phyloP scores from a whole-genome alignment of 2,329 filamentous ascomycete genomes.

The Cordyceps tenuipes region DNA sequence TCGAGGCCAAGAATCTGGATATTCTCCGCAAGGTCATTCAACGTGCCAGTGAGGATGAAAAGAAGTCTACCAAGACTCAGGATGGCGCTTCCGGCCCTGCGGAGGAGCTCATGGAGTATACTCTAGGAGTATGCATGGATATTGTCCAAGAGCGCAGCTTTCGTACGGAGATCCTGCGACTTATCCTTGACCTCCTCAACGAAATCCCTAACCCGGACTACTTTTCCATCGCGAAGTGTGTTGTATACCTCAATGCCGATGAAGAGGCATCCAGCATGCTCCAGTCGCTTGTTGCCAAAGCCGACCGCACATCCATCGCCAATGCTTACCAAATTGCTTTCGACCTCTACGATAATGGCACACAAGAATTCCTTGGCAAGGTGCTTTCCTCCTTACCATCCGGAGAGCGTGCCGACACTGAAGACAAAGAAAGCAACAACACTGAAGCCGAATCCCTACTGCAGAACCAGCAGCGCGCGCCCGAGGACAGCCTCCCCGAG shows the following conservation, averaged over 20 bases:
- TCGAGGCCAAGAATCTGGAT: conserved; percentile 87
- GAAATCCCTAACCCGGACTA: conserved; percentile 90
- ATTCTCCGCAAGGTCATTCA: conserved; percentile 81
- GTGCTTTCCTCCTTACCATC: conserved; percentile 73
- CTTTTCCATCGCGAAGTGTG: conserved; percentile 96
- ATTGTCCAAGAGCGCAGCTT: conserved; percentile 89
- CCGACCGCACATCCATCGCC: conserved; percentile 68
- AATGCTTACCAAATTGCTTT: conserved; percentile 97
- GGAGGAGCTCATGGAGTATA: conserved; percentile 95
- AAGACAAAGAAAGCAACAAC: conserved; percentile 35
- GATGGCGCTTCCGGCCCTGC: conserved; percentile 51
- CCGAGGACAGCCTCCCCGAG: conserved; percentile 46
- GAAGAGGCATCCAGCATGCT: conserved; percentile 85
- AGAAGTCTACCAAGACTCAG: conserved; percentile 47
- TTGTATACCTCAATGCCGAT: conserved; percentile 89
- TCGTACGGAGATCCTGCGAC: conserved; percentile 72
- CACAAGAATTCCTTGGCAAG: conserved; percentile 90
- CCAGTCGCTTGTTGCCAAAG: conserved; percentile 69
- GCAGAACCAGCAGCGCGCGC: conserved; percentile 40
- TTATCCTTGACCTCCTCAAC: conserved; percentile 92
- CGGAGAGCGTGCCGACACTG: conserved; percentile 33
- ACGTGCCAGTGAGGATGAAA: conserved; percentile 80
- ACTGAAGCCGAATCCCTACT: conserved; percentile 43
- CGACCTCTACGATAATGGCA: conserved; percentile 96
- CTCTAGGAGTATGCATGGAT: conserved; percentile 93